Conservation (phyloP, 164 flowering plant species). For the Houttuynia cordata region DNA sequence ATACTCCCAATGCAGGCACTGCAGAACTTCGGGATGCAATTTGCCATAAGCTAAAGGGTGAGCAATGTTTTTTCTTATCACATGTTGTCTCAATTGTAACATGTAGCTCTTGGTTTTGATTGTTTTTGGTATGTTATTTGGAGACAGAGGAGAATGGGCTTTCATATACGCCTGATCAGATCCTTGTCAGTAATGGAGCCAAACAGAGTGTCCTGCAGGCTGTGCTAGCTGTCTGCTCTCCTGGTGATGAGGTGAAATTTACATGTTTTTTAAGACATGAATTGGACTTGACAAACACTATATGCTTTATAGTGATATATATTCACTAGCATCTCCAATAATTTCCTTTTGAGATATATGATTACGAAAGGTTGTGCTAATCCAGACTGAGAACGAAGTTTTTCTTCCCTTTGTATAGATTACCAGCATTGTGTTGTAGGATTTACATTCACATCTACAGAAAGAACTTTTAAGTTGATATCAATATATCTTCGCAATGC, state of each 20-base stretch:
- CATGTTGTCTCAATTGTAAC: neutral
- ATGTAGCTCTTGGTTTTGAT: neutral
- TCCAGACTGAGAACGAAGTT: too few relatives aligned
- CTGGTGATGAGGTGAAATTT: conserved; percentile 79
- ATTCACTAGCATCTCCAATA: too few relatives aligned
- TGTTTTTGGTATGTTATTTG: neutral
- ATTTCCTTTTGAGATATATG: too few relatives aligned
- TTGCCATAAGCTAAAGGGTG: conserved; percentile 78
- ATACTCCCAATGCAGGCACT: conserved; percentile 88
- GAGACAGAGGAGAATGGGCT: conserved; percentile 83
- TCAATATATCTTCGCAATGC: neutral
- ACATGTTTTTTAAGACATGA: neutral
- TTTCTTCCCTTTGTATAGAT: too few relatives aligned
- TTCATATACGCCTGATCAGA: conserved; percentile 73
- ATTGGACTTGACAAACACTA: too few relatives aligned
- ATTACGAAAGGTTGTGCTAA: too few relatives aligned
- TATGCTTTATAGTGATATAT: too few relatives aligned
- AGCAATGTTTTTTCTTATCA: conserved; percentile 3
- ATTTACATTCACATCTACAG: too few relatives aligned
- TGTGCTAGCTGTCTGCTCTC: conserved; percentile 82
- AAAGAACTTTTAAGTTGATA: too few relatives aligned
- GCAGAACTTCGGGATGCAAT: conserved; percentile 74
- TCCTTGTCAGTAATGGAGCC: conserved; percentile 93
- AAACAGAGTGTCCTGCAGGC: conserved; percentile 80
- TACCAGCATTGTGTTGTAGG: too few relatives aligned